phyloP scores from a whole-genome alignment of 2,329 filamentous ascomycete genomes.

The Stemphylium lycopersici region DNA sequence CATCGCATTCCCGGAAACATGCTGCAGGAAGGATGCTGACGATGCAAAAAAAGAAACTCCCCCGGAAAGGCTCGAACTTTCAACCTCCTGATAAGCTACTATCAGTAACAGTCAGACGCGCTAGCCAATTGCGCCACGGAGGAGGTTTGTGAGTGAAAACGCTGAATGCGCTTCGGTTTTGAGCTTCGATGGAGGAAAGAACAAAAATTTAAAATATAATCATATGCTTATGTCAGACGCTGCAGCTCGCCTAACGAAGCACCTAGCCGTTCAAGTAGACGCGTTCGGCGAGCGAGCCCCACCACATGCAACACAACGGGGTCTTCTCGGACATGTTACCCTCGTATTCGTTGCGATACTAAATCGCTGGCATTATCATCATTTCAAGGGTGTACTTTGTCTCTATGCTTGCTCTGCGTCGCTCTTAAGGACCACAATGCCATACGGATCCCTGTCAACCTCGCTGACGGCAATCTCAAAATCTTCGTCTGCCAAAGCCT shows the following conservation, averaged over 20 bases:
- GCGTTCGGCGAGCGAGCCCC: not conserved
- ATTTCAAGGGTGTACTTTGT: not conserved
- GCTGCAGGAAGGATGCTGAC: not conserved
- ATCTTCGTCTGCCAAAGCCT: constrained; percentile 59
- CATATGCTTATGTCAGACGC: too few species aligned
- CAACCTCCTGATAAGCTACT: constrained; percentile 28
- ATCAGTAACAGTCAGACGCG: constrained; percentile 63
- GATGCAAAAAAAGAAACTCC: constrained; percentile 28
- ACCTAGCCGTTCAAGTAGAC: not conserved
- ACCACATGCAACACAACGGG: not conserved
- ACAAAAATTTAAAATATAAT: not conserved
- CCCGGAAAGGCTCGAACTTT: constrained; percentile 38
- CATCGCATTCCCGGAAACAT: too few species aligned
- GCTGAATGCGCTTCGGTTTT: constrained; percentile 16
- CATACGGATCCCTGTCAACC: constrained; percentile 85
- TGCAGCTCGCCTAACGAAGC: too few species aligned
- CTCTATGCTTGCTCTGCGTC: constrained; percentile 17
- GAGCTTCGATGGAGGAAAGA: constrained; percentile 6
- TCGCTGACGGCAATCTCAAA: constrained; percentile 76
- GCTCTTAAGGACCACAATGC: constrained; percentile 59
- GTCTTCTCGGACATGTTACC: not conserved
- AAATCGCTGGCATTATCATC: not conserved
- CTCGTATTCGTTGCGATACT: not conserved
- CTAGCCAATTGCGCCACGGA: constrained; percentile 60
- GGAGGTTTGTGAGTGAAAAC: constrained; percentile 27